Percentiles rank a stretch among this genome's conserved stretches.
Conservation (phyloP, 2,329 filamentous ascomycete genomes). For the Fusarium praegraminearum region DNA sequence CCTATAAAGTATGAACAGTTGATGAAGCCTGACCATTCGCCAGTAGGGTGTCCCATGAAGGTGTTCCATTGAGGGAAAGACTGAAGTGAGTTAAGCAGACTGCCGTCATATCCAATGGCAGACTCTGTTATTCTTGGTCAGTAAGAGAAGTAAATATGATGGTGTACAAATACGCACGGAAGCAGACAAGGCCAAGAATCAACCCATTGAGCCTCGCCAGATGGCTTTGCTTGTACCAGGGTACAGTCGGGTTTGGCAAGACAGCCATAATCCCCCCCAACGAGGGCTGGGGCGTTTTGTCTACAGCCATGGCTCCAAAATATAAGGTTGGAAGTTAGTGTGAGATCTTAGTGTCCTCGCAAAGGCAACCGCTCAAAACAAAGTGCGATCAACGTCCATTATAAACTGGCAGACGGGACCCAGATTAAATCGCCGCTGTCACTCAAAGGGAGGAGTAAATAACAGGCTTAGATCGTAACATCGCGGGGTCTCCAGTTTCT, state of each 20-base stretch:
- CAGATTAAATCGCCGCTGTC: neutral
- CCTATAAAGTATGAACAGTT: constrained; percentile 21
- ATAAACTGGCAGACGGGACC: neutral
- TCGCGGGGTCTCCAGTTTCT: constrained; percentile 27
- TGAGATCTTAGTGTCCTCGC: neutral
- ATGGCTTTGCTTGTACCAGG: constrained; percentile 22
- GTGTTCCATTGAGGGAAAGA: constrained; percentile 18
- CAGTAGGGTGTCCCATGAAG: constrained; percentile 14
- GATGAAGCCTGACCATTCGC: constrained; percentile 28
- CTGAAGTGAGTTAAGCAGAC: constrained; percentile 17
- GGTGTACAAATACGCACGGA: neutral
- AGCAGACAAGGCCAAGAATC: constrained; percentile 20
- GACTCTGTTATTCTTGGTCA: constrained; percentile 2
- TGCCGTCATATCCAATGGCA: constrained; percentile 19
- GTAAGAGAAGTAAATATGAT: fast-evolving
- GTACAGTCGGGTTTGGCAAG: constrained; percentile 8
- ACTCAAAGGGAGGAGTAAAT: neutral
- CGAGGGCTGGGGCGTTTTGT: neutral
- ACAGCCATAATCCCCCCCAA: constrained; percentile 2
- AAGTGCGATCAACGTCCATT: constrained; percentile 6
- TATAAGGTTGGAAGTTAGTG: neutral
- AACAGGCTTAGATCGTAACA: neutral
- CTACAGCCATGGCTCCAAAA: neutral
- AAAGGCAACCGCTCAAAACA: neutral
- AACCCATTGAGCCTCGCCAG: constrained; percentile 11